A percentile compares a stretch with the other conserved stretches of the same genome.
Conservation (phyloP, 1,284 basidiomycete genomes). For the Sanguinoderma infundibulare region DNA sequence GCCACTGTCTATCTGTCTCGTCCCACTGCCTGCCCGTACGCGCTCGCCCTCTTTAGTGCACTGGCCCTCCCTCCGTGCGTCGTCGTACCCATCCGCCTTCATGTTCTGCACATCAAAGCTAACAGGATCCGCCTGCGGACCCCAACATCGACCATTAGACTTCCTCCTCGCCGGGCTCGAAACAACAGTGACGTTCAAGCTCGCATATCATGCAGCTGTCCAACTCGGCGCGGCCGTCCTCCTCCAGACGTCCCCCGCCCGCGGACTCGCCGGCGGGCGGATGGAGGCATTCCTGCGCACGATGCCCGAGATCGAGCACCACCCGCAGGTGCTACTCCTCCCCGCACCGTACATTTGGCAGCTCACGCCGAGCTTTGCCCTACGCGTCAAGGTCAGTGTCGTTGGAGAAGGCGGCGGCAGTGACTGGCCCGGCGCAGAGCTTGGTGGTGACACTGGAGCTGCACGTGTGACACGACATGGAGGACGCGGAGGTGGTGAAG, state of each 20-base stretch:
- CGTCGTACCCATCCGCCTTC: not conserved
- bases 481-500: slow-evolving; percentile 74
- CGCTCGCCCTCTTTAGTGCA: slow-evolving; percentile 46
- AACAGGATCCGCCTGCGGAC: slow-evolving; percentile 39
- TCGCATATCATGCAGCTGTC: slow-evolving; percentile 81
- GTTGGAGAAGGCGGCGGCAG: slow-evolving; percentile 24
- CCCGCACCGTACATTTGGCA: slow-evolving; percentile 89
- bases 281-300: slow-evolving; percentile 82
- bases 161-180: slow-evolving; percentile 76
- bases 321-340: slow-evolving; percentile 78
- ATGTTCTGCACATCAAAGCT: not conserved
- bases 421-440: slow-evolving; percentile 43
- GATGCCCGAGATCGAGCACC: slow-evolving; percentile 84
- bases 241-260: slow-evolving; percentile 82
- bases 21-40: too few relatives aligned
- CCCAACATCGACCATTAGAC: slow-evolving; percentile 71
- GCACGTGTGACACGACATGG: slow-evolving; percentile 71
- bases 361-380: slow-evolving; percentile 54
- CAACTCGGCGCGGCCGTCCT: slow-evolving; percentile 84
- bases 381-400: slow-evolving; percentile 24
- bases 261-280: slow-evolving; percentile 60
- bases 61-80: slow-evolving; percentile 57
- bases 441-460: slow-evolving; percentile 85
- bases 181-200: slow-evolving; percentile 75
- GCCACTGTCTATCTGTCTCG: too few relatives aligned